Conservation (phyloP, 768 basidiomycete species). For the Tremella mesenterica region DNA sequence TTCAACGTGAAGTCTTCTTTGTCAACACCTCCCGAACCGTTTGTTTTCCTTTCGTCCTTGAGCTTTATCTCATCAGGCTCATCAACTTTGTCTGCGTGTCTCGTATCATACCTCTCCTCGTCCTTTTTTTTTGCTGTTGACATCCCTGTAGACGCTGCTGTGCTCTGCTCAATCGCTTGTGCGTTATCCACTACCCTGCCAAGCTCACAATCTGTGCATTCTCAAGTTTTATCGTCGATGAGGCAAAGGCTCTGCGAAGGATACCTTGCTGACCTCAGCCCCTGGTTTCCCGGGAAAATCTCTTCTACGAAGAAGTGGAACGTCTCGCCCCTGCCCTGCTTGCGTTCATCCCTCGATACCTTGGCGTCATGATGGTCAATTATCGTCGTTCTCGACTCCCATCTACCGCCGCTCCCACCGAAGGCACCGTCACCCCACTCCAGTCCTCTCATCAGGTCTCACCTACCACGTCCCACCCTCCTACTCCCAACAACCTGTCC, state of each 20-base stretch:
- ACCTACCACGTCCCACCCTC: slow-evolving; percentile 20
- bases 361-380: slow-evolving; percentile 96
- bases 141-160: no score
- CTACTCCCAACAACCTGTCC: slow-evolving; percentile 14
- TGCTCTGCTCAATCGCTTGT: no score
- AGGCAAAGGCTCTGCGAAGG: no score
- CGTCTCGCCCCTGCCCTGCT: slow-evolving; percentile 83
- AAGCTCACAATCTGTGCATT: no score
- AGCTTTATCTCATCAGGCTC: no score
- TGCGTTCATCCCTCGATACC: slow-evolving; percentile 91
- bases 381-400: slow-evolving; percentile 54
- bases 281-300: slow-evolving; percentile 88
- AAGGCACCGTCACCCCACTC: slow-evolving; percentile 1
- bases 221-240: no score
- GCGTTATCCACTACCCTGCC: no score
- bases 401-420: slow-evolving; percentile 13
- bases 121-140: no score
- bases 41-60: no score
- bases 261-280: slow-evolving; percentile 53
- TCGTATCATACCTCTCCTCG: no score
- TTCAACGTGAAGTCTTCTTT: neutral
- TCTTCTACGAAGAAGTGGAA: slow-evolving; percentile 96
- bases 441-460: slow-evolving; percentile 7
- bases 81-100: no score
- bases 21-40: no score